A percentile compares a stretch with the other conserved stretches of the same genome.
Conservation (phyloP, 192 early-diverging fungal species). For the Chytriomyces confervae region DNA sequence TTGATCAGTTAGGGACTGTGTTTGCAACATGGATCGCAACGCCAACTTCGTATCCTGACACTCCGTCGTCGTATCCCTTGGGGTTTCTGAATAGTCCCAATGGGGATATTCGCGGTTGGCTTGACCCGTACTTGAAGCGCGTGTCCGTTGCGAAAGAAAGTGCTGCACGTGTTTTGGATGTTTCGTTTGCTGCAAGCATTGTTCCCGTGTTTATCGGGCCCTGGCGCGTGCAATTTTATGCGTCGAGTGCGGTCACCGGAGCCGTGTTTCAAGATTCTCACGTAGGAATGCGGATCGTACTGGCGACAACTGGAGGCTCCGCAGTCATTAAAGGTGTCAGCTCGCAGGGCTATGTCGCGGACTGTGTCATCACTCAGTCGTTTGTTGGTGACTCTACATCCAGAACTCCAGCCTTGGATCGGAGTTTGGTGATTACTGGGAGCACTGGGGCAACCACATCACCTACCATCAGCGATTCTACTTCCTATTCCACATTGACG, state of each 20-base stretch:
- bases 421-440: not conserved
- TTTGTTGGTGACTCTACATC: not conserved
- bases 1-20: constrained; percentile 10
- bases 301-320: not conserved
- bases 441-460: not conserved
- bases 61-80: constrained; percentile 17
- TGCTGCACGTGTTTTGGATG: not conserved
- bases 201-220: constrained; percentile 27
- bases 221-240: constrained; percentile 32
- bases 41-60: constrained; percentile 5
- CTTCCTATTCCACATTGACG: not conserved
- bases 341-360: constrained; percentile 19
- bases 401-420: not conserved
- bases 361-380: not conserved
- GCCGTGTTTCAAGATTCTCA: constrained; percentile 12
- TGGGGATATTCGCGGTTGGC: constrained; percentile 4
- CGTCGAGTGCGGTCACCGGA: not conserved
- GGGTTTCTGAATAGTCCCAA: constrained; percentile 26
- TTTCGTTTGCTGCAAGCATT: constrained; percentile 24
- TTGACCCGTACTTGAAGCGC: constrained; percentile 1
- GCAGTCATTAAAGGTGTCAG: constrained; percentile 29
- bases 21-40: constrained; percentile 9
- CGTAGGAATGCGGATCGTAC: constrained; percentile 14
- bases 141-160: constrained; percentile 8
- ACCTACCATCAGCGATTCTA: constrained; percentile 14